phyloP scores from a whole-genome alignment of 1,284 basidiomycete genomes.

The Ganoderma sinense region DNA sequence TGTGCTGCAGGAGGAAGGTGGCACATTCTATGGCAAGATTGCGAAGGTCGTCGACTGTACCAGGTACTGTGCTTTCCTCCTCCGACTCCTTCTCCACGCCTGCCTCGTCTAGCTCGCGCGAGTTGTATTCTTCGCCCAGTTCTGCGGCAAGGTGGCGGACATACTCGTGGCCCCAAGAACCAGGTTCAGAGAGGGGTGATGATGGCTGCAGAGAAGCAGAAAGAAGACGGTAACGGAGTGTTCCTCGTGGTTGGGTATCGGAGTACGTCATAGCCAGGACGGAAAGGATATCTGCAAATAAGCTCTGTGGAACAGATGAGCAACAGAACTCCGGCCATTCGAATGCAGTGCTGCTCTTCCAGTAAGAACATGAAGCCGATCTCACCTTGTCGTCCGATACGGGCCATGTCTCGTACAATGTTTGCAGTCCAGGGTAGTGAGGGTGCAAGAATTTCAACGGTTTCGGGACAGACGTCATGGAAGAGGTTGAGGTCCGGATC shows the following conservation, averaged over 20 bases:
- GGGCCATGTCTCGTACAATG: constrained; percentile 83
- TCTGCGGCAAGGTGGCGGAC: constrained; percentile 97
- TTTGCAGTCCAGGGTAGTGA: constrained; percentile 90
- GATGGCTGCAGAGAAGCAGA: constrained; percentile 76
- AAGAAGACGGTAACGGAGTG: constrained; percentile 89
- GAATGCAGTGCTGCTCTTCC: not conserved
- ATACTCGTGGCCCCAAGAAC: constrained; percentile 99
- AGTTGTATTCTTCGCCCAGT: constrained; percentile 91
- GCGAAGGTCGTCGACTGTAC: constrained; percentile 78
- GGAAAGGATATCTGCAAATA: constrained; percentile 98
- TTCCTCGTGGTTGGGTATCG: constrained; percentile 94
- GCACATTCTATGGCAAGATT: constrained; percentile 88
- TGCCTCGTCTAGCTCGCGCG: constrained; percentile 56
- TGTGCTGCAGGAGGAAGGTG: constrained; percentile 91
- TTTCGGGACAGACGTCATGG: constrained; percentile 99
- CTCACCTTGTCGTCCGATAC: constrained; percentile 80
- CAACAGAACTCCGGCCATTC: not conserved
- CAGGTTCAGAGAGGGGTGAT: constrained; percentile 83
- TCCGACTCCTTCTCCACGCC: constrained; percentile 42
- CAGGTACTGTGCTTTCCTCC: constrained; percentile 45
- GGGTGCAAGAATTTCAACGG: constrained; percentile 98
- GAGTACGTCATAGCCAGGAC: constrained; percentile 99
- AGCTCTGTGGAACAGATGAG: constrained; percentile 59
- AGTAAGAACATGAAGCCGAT: not conserved
- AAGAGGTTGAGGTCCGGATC: constrained; percentile 96